Evolutionary conservation across 2,329 filamentous ascomycete genomes (phyloP).

Genomic region (Fonsecaea erecta): DNA sequence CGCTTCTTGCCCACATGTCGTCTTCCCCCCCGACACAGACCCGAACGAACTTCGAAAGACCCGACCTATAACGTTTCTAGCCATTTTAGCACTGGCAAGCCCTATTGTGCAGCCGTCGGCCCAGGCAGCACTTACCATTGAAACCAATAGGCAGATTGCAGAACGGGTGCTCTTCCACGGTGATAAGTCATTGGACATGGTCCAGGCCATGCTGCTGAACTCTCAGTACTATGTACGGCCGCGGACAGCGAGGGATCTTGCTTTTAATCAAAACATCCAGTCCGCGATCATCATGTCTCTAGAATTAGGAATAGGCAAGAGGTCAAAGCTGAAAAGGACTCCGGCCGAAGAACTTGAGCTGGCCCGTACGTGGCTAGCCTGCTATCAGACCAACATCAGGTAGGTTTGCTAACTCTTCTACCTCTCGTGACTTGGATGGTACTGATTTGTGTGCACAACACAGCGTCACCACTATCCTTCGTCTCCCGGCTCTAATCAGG

Average conservation of each 20-base stretch:
- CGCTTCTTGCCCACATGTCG: constrained; percentile 61
- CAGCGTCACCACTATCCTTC: constrained; percentile 62
- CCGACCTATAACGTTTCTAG: constrained; percentile 64
- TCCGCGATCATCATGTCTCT: constrained; percentile 79
- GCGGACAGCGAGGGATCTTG: constrained; percentile 79
- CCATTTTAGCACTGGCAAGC: constrained; percentile 60
- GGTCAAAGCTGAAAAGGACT: constrained; percentile 46
- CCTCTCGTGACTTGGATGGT: constrained; percentile 41
- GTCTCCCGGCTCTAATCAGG: constrained; percentile 62
- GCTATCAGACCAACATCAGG: constrained; percentile 60
- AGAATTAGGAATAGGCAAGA: constrained; percentile 75
- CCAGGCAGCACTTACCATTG: constrained; percentile 67
- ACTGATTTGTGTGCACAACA: constrained; percentile 56
- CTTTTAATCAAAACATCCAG: constrained; percentile 86
- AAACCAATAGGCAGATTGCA: constrained; percentile 73
- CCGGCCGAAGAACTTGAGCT: constrained; percentile 59
- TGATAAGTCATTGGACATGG: constrained; percentile 80
- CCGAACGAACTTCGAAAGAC: constrained; percentile 59
- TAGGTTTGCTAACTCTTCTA: constrained; percentile 47
- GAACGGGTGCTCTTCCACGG: constrained; percentile 74
- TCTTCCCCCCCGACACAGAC: constrained; percentile 58
- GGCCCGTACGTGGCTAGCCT: constrained; percentile 62
- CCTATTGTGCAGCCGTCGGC: constrained; percentile 55
- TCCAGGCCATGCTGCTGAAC: constrained; percentile 74
- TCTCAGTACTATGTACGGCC: constrained; percentile 84